Evolutionary conservation across 1,284 basidiomycete genomes (phyloP), one percentile per base, ranked within the genome.

Genomic region (Ceratobasidium sp.): DNA sequence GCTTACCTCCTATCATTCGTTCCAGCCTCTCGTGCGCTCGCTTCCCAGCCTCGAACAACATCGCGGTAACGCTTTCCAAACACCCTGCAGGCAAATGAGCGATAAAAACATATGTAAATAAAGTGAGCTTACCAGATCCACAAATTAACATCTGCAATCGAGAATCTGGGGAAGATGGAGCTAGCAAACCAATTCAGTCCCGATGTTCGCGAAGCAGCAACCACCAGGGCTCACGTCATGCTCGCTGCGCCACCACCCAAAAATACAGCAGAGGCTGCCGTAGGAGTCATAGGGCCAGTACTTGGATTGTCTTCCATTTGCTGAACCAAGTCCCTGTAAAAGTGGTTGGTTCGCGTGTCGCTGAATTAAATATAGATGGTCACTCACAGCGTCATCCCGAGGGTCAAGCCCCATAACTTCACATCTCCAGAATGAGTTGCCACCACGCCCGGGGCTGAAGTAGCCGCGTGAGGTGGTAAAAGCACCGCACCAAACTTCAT

Each of bases 401-500:
- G 85, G 14, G 94, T 97, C 60, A 98, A 82, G 26, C 97, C 97
- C 97, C 97, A 99, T 0, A 99, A 85, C 77, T 96, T 92, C 72
- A 98, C 84, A 74, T 89, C 82, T 75, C 76, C 80, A 78, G 60
- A 34, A 43, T 72, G 21, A 69, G 55, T 71, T 76, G 74, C 69
- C 76, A 74, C 61, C 48, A 64, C 55, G 74, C 52, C 39, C 41
- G 50, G n/a, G 50, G 59, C 53, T 59, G 71, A 73, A 65, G 72
- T 32, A 16, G 50, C 60, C 23, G 28, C 48, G 23, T 46, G 1
- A 82, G 76, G 26, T 81, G 81, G 55, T 0, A 97, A 82, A 34
- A 97, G 81, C 73, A 99, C 92, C 46, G 94, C 94, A 30, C 93
- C 92, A 80, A 94, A 97, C 81, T 96, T 87, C 97, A 99, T 98